These are phyloP conservation scores for Haplosporangium sp. DNA, from an alignment of 371 early-diverging fungal species.

Conservation along the genomic window DNA sequence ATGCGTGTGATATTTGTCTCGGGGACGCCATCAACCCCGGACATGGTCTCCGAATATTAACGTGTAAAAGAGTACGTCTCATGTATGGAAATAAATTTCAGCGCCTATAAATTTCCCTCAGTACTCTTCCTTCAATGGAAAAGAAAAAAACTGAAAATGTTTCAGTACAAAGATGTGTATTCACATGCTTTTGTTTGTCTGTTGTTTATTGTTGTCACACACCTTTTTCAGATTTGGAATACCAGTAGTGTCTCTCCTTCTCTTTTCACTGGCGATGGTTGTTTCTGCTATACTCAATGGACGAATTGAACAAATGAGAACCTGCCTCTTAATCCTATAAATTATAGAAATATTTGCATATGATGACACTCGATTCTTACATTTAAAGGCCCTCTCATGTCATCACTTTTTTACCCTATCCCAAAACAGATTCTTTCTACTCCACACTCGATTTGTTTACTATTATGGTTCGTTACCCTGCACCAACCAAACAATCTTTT, in stretches of 20 bases:
- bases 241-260: background rate
- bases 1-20: too few relatives aligned
- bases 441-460: background rate
- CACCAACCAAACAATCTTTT: too few relatives aligned
- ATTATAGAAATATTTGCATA: too few relatives aligned
- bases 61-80: too few relatives aligned
- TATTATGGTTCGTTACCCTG: background rate
- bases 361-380: too few relatives aligned
- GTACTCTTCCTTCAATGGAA: background rate
- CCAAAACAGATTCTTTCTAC: background rate
- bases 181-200: constrained; percentile 21
- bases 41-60: too few relatives aligned
- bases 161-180: background rate
- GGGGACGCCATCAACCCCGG: too few relatives aligned
- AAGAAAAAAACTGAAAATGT: constrained; percentile 3
- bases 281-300: background rate
- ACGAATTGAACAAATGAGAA: background rate
- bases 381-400: too few relatives aligned
- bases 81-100: too few relatives aligned
- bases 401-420: too few relatives aligned
- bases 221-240: background rate
- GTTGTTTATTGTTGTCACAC: background rate
- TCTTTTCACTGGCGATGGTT: background rate
- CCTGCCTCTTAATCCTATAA: too few relatives aligned
- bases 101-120: too few relatives aligned